A percentile compares a stretch with the other conserved stretches of the same genome.
Conservation (phyloP, 1,284 basidiomycete genomes). For the Coniferiporia sulphurascens region DNA sequence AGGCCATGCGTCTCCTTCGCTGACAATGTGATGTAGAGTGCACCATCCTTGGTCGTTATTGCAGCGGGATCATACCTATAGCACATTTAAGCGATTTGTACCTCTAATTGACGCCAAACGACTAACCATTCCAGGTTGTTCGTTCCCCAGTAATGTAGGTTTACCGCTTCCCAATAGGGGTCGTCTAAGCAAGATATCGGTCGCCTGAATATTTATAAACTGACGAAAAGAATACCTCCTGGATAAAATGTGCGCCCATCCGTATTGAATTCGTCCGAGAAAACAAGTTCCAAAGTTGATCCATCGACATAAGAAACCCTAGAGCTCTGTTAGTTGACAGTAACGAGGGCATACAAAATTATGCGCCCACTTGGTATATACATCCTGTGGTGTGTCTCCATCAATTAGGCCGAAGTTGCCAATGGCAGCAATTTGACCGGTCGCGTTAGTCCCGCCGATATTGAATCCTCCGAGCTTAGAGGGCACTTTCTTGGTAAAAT, state of each 20-base stretch:
- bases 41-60: slow-evolving; percentile 73
- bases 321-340: slow-evolving; percentile 30
- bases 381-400: slow-evolving; percentile 62
- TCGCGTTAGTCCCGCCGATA: slow-evolving; percentile 76
- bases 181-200: slow-evolving; percentile 44
- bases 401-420: slow-evolving; percentile 75
- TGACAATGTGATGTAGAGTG: slow-evolving; percentile 75
- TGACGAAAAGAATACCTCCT: slow-evolving; percentile 31
- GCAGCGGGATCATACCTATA: slow-evolving; percentile 65
- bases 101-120: slow-evolving; percentile 13
- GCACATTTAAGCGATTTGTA: neutral
- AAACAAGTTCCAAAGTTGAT: slow-evolving; percentile 61
- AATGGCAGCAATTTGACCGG: slow-evolving; percentile 68
- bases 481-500: slow-evolving; percentile 47
- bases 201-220: slow-evolving; percentile 36
- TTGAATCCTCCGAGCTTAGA: slow-evolving; percentile 67
- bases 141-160: slow-evolving; percentile 45
- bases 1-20: slow-evolving; percentile 66
- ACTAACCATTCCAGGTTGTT: slow-evolving; percentile 61
- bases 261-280: slow-evolving; percentile 86
- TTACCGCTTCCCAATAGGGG: slow-evolving; percentile 65
- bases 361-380: slow-evolving; percentile 41
- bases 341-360: neutral
- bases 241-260: slow-evolving; percentile 80
- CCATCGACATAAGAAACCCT: slow-evolving; percentile 51